Base-by-base conservation (phyloP, 2,329 filamentous ascomycete genomes). In the Venturia oleaginea region DNA sequence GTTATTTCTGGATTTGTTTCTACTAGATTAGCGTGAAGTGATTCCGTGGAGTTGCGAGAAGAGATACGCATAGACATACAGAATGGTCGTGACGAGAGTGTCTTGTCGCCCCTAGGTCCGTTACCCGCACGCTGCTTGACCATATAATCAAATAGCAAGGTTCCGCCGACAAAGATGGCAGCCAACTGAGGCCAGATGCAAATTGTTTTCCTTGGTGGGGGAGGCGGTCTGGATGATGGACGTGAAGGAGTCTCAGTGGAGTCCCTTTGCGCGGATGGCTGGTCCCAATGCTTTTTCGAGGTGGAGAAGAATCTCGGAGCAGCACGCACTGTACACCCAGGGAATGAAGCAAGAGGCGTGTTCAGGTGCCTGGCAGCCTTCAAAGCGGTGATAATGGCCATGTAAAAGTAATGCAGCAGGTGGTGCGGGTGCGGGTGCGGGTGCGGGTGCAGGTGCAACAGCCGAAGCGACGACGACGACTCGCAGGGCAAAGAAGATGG, bases 81-180 rank as follows among this genome's bases (percentile, higher is more conserved):
- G 30, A 57, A 57, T n/a, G 51, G 51, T 27, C 51, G 34, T 4
- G 51, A 57, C 13, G 51, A 57, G 51, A 57, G 51, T 11, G 51
- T 57, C 30, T 34, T 59, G 57, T 43, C n/a, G 54, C 62, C 10
- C 32, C 54, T 46, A 15, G 60, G 70, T 70, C 54, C 65, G 68
- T 65, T 73, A 34, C 76, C 78, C 67, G 76, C 74, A 55, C 79
- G 72, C 66, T 76, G 72, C 66, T 80, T 79, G 46, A 78, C 75
- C 59, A 81, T 74, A 67, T 73, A 73, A 69, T 77, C 77, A 73
- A 81, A 81, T 63, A 77, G 71, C 62, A 75, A 75, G 57, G 74
- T 77, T 67, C 79, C 79, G 40, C 74, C 67, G 64, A 69, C 74
- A 71, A 81, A 79, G 70, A 81, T 81, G 69, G 73, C 71, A 65